Conservation (phyloP, 108 stramenopile genomes). For the Stephanodiscus minutulus region DNA sequence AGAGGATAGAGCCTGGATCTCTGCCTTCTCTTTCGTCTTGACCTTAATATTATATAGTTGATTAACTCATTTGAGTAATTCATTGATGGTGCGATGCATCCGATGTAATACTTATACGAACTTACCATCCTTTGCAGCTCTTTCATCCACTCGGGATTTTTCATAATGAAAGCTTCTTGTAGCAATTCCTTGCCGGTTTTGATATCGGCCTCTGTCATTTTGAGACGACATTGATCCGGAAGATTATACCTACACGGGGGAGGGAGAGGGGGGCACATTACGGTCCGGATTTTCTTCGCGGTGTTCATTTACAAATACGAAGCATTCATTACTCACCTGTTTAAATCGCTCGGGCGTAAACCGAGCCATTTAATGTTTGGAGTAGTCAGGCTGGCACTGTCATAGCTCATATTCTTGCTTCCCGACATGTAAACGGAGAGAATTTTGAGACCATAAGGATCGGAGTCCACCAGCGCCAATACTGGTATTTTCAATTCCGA, state of each 20-base stretch:
- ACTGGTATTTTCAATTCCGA: conserved; percentile 94
- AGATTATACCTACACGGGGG: conserved; percentile 50
- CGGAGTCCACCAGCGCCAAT: conserved; percentile 93
- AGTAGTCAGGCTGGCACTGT: conserved; percentile 93
- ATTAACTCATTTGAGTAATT: background rate
- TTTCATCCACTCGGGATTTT: conserved; percentile 95
- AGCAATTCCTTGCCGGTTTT: conserved; percentile 95
- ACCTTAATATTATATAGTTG: conserved; percentile 50
- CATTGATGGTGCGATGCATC: background rate
- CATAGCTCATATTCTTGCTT: conserved; percentile 96
- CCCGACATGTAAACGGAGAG: conserved; percentile 93
- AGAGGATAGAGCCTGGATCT: conserved; percentile 94
- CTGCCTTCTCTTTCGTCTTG: conserved; percentile 95
- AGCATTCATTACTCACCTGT: conserved; percentile 51
- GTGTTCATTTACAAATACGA: conserved; percentile 24
- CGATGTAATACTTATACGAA: conserved; percentile 6
- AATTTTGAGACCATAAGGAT: conserved; percentile 98
- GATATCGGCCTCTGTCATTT: conserved; percentile 97
- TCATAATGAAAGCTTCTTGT: conserved; percentile 94
- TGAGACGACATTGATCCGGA: conserved; percentile 93
- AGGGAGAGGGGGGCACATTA: background rate
- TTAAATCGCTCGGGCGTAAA: conserved; percentile 91
- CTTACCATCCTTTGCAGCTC: conserved; percentile 93
- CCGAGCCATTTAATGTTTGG: conserved; percentile 98
- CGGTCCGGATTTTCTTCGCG: background rate